These are phyloP conservation scores for Uromyces viciae-fabae DNA, from an alignment of 1,284 basidiomycete genomes.

Conservation along the genomic window DNA sequence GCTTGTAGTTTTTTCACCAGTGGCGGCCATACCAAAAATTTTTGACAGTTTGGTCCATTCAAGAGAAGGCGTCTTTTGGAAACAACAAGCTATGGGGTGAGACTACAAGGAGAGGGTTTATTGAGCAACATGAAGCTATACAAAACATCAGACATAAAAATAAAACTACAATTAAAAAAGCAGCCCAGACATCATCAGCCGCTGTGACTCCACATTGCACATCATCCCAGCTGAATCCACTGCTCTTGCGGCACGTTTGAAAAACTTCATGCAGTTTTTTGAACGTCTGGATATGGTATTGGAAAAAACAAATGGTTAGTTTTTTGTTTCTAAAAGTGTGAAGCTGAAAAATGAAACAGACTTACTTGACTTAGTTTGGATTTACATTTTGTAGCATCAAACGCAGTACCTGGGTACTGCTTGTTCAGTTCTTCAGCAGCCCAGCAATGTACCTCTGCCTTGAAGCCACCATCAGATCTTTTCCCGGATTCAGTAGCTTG, in stretches of 20 bases:
- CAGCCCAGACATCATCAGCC: background rate
- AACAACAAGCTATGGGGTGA: background rate
- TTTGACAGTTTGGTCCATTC: background rate
- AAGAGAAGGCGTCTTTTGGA: background rate
- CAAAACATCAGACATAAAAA: background rate
- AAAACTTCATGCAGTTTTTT: background rate
- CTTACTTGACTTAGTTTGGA: background rate
- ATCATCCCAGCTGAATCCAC: background rate
- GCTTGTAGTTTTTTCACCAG: too few relatives aligned
- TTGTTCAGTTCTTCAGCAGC: background rate
- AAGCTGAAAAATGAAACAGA: background rate
- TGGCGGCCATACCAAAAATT: background rate
- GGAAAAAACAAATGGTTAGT: too few relatives aligned
- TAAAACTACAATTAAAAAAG: background rate
- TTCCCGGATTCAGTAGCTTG: background rate
- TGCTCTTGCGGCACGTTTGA: background rate
- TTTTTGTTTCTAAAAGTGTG: too few relatives aligned
- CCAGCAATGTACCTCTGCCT: background rate
- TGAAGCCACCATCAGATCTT: background rate
- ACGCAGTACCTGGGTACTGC: background rate
- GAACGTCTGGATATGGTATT: too few relatives aligned
- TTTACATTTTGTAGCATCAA: background rate
- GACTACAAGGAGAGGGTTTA: too few relatives aligned
- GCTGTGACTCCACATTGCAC: background rate
- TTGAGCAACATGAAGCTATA: too few relatives aligned